Conservation (phyloP, 2,329 filamentous ascomycete genomes). For the Coniochaeta prunicola region DNA sequence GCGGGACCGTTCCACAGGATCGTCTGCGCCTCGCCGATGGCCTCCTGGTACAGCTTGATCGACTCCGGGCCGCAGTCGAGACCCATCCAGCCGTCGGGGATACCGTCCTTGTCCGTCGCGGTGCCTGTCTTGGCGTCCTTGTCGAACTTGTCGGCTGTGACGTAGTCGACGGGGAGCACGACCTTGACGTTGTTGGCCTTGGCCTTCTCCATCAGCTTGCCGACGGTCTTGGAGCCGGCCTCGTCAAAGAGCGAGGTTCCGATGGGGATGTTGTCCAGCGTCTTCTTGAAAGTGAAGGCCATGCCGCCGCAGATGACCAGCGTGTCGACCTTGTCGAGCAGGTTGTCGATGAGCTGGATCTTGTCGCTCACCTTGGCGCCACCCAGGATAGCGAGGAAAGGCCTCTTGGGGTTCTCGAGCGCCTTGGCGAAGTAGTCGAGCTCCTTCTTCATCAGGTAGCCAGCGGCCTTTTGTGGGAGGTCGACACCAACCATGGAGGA, state of each 20-base stretch:
- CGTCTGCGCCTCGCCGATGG: conserved; percentile 83
- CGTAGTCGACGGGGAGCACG: conserved; percentile 88
- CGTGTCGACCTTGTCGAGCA: conserved; percentile 95
- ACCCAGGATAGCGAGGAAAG: conserved; percentile 97
- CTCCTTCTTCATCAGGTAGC: conserved; percentile 99
- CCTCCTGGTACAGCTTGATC: conserved; percentile 77
- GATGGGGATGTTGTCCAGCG: conserved; percentile 83
- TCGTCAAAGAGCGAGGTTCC: conserved; percentile 91
- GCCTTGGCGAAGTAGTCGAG: conserved; percentile 98
- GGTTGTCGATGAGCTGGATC: conserved; percentile 98
- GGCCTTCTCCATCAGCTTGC: conserved; percentile 84
- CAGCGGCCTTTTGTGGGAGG: conserved; percentile 91
- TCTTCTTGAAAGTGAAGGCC: conserved; percentile 99
- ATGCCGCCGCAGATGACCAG: conserved; percentile 95
- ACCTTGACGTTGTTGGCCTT: conserved; percentile 95
- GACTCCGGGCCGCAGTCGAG: conserved; percentile 90
- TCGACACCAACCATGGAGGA: conserved; percentile 98
- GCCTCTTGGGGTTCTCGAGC: conserved; percentile 84
- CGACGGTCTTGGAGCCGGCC: conserved; percentile 86
- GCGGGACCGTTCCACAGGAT: conserved; percentile 99
- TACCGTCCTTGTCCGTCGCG: conserved; percentile 80
- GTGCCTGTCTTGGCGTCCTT: conserved; percentile 73
- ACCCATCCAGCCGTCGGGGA: conserved; percentile 97
- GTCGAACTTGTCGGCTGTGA: conserved; percentile 92
- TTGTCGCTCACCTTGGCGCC: conserved; percentile 99